Percentiles rank a stretch among this genome's conserved stretches.
These are phyloP conservation scores for Albatrellus ellisii DNA, from an alignment of 768 basidiomycete genomes.

Conservation along the genomic window DNA sequence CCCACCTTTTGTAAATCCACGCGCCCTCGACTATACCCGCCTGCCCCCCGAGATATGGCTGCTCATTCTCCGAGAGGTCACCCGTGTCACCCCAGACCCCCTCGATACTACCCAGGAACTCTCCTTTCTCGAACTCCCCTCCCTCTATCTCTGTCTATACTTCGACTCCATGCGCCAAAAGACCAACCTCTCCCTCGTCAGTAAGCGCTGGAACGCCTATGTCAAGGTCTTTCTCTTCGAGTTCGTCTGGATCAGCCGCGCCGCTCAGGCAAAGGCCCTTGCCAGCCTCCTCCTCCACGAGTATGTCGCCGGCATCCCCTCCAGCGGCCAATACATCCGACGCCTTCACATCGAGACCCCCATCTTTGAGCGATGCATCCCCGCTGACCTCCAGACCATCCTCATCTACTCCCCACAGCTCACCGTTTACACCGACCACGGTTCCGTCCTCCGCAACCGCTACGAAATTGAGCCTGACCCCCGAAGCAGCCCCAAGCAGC, in stretches of 20 bases:
- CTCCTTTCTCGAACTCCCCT: slow-evolving; percentile 40
- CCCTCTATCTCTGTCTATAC: slow-evolving; percentile 32
- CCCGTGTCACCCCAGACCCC: slow-evolving; percentile 29
- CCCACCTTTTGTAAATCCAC: too few species aligned
- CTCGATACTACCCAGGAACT: slow-evolving; percentile 35
- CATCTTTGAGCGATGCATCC: slow-evolving; percentile 47
- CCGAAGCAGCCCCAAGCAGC: slow-evolving; percentile 37
- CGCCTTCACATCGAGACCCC: slow-evolving; percentile 62
- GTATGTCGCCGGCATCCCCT: slow-evolving; percentile 21
- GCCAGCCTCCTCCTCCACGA: slow-evolving; percentile 31
- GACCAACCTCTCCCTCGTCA: slow-evolving; percentile 38
- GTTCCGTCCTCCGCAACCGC: slow-evolving; percentile 44
- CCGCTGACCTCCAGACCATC: slow-evolving; percentile 54
- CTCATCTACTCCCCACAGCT: slow-evolving; percentile 50
- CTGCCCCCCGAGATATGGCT: slow-evolving; percentile 58
- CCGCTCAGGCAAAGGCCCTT: slow-evolving; percentile 33
- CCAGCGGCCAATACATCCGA: slow-evolving; percentile 38
- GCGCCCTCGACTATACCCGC: slow-evolving; percentile 6
- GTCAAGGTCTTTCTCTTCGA: slow-evolving; percentile 48
- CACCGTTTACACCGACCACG: slow-evolving; percentile 48
- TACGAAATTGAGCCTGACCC: slow-evolving; percentile 31
- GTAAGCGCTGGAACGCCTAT: slow-evolving; percentile 38
- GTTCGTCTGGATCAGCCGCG: slow-evolving; percentile 54
- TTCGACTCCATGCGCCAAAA: slow-evolving; percentile 35
- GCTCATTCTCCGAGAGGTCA: slow-evolving; percentile 48